phyloP scores from a whole-genome alignment of 306 rosid genomes.

The Quercus rubra region DNA sequence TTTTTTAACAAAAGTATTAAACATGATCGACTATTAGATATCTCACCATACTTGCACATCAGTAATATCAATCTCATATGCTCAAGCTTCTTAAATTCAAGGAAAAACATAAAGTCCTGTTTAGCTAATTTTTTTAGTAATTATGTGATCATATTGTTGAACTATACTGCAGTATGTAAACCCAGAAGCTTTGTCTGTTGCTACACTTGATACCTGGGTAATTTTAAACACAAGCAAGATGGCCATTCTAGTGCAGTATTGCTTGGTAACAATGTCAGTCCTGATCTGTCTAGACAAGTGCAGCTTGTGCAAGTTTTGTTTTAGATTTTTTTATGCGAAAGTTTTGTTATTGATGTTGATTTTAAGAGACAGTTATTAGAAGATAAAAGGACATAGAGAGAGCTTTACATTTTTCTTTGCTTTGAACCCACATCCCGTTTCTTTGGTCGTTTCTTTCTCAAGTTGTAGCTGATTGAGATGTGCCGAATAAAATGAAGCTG shows the following conservation, averaged over 20 bases:
- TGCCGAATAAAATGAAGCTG: slow-evolving; percentile 77
- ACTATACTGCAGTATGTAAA: background rate
- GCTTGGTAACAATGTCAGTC: background rate
- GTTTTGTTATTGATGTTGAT: background rate
- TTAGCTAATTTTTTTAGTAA: background rate
- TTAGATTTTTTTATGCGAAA: background rate
- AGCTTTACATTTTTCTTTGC: slow-evolving; percentile 39
- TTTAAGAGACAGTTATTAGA: background rate
- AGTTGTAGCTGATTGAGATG: slow-evolving; percentile 47
- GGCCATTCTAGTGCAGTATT: background rate
- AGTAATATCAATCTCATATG: background rate
- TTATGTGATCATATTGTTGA: background rate
- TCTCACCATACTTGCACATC: background rate
- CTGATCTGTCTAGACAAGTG: slow-evolving; percentile 11
- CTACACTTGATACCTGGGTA: background rate
- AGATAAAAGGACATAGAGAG: slow-evolving; percentile 1
- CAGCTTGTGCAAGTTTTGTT: background rate
- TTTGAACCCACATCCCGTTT: slow-evolving; percentile 27
- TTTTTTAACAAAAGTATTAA: background rate
- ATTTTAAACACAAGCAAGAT: slow-evolving; percentile 1
- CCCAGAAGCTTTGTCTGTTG: background rate
- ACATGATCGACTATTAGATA: background rate
- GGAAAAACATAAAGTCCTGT: background rate
- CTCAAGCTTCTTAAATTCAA: background rate
- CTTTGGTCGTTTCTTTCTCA: slow-evolving; percentile 39